Evolutionary conservation across 352 stramenopile genomes (phyloP).

Genomic region (Pythium brassicae): DNA sequence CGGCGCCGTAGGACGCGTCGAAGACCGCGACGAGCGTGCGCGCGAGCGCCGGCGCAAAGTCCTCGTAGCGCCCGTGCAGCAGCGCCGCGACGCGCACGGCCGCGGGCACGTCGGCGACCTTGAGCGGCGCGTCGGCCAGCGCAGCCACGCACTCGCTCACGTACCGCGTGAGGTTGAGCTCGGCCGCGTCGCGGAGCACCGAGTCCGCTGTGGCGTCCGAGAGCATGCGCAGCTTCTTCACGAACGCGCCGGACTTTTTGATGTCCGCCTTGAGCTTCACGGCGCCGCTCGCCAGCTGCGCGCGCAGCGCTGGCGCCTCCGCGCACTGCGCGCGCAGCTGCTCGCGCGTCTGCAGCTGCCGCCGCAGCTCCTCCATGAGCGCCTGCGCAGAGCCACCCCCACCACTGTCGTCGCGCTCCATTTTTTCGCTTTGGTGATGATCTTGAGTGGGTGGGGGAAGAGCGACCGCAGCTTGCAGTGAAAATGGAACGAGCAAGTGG

Average conservation of each 20-base stretch:
- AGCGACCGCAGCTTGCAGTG: too few relatives aligned
- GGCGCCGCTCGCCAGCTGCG: slow-evolving; percentile 76
- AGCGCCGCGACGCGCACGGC: slow-evolving; percentile 83
- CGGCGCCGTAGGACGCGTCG: slow-evolving; percentile 46
- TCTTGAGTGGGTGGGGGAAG: too few relatives aligned
- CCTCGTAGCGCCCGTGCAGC: slow-evolving; percentile 91
- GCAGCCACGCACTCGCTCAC: slow-evolving; percentile 92
- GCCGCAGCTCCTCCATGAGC: slow-evolving; percentile 39
- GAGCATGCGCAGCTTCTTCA: slow-evolving; percentile 93
- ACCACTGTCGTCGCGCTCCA: slow-evolving; percentile 3
- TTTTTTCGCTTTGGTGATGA: background rate
- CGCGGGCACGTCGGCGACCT: slow-evolving; percentile 81
- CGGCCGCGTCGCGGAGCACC: slow-evolving; percentile 81
- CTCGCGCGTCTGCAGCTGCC: slow-evolving; percentile 21
- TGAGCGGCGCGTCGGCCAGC: slow-evolving; percentile 84
- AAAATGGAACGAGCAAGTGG: too few relatives aligned
- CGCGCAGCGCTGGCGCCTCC: slow-evolving; percentile 49
- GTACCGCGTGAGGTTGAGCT: slow-evolving; percentile 94
- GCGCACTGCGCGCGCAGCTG: slow-evolving; percentile 62
- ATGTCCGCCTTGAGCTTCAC: slow-evolving; percentile 97
- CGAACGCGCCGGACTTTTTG: slow-evolving; percentile 97
- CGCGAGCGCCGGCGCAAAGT: slow-evolving; percentile 74
- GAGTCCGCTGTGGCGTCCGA: slow-evolving; percentile 62
- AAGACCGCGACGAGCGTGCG: slow-evolving; percentile 50
- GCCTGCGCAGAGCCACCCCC: slow-evolving; percentile 18